A percentile compares a stretch with the other conserved stretches of the same genome.
Conservation (phyloP, 495 filamentous ascomycete genomes). For the Penicilliopsis zonata region DNA sequence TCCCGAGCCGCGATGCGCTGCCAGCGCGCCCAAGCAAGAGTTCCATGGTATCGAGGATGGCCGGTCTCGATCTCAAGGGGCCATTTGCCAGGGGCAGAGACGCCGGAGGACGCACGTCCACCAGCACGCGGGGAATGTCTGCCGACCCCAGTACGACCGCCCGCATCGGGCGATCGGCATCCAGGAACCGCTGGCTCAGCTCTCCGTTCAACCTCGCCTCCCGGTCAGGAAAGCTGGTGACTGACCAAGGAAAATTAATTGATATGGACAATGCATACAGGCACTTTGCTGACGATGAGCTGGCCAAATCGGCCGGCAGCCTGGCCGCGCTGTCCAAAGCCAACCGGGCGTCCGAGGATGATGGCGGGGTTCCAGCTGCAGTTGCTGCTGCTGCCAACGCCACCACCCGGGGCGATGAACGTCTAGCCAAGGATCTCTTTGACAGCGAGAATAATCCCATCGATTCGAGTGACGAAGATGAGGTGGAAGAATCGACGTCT, state of each 20-base stretch:
- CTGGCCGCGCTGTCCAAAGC: constrained; percentile 36
- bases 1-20: constrained; percentile 1
- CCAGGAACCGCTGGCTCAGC: constrained; percentile 30
- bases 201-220: constrained; percentile 22
- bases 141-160: constrained; percentile 53
- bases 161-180: constrained; percentile 44
- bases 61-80: constrained; percentile 22
- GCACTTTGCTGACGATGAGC: constrained; percentile 52
- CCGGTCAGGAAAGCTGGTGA: constrained; percentile 24
- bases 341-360: constrained; percentile 24
- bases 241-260: constrained; percentile 40
- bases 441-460: constrained; percentile 42
- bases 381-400: too few relatives aligned
- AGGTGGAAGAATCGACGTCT: constrained; percentile 25
- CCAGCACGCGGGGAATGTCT: constrained; percentile 33
- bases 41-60: constrained; percentile 28
- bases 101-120: constrained; percentile 33
- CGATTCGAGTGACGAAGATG: constrained; percentile 42
- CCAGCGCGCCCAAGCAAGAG: constrained; percentile 10
- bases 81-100: constrained; percentile 28
- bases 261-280: constrained; percentile 49
- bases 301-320: constrained; percentile 41
- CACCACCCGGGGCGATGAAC: constrained; percentile 34
- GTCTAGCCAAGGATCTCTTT: constrained; percentile 63
- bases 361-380: constrained; percentile 6